Evolutionary conservation across 2,329 filamentous ascomycete genomes (phyloP), one percentile per base, ranked within the genome.

Genomic region (Blumeriella jaapii): DNA sequence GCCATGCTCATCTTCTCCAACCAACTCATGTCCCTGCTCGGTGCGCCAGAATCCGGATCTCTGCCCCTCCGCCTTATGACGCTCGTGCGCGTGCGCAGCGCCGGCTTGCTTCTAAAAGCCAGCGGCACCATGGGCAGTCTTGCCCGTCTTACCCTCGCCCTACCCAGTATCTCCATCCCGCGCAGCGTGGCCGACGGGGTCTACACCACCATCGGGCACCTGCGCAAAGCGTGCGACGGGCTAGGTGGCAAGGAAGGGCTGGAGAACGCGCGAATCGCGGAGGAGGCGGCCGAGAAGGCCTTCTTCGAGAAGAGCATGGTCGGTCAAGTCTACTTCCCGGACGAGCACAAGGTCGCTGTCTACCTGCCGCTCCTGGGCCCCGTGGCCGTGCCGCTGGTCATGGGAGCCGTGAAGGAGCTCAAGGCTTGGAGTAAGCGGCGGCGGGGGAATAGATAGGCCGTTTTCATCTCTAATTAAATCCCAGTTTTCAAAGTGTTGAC

Each of bases 271-370:
- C 74, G 83, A 7, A 74, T 85, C 29, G 91, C 91, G 5, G 87
- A 95, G 59, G 71, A 74, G 2, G 85, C 93, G 55, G 89, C 86
- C 0, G 91, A 98, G 57, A 77, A 81, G 41, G 89, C 89, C 0
- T 98, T 98, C 60, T 98, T 98, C 49, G 91, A 98, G 60, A 93
- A 93, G 61, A 93, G 83, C 54, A 98, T 98, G 91, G 91, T 98
- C 9, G 91, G 87, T 0, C 91, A 96, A 61, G 78, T 96, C 2
- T 98, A 96, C 59, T 98, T 98, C 58, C 91, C 91, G 0, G 91
- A 98, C 54, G 91, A 98, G 62, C 91, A 98, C 59, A 98, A 96
- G 60, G 74, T 98, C 15, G 91, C 91, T 0, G 91, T 98, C 1
- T 98, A 98, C 56, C 61, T 98, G 50, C 91, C 91, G 1, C 62